Conservation (phyloP, 257 asterid genomes). For the Forsythia suspensa region DNA sequence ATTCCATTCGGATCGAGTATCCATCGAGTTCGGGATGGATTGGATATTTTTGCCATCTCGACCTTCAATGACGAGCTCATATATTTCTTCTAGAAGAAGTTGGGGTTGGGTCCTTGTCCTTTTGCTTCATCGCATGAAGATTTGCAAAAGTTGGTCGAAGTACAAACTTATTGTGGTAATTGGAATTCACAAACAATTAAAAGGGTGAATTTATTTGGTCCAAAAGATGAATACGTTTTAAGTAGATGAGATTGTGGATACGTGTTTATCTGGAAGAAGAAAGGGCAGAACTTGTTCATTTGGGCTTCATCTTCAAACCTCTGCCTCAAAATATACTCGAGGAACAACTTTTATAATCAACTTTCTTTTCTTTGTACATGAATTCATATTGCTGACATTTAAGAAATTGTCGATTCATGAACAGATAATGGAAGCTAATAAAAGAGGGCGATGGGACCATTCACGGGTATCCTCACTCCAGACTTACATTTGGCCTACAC, state of each 20-base stretch:
- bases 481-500: no score
- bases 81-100: conserved; percentile 62
- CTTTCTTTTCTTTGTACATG: not conserved
- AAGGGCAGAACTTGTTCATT: conserved; percentile 54
- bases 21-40: no score
- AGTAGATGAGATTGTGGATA: conserved; percentile 87
- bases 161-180: conserved; percentile 60
- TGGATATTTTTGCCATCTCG: no score
- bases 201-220: conserved; percentile 81
- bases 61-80: conserved; percentile 72
- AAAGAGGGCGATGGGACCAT: conserved; percentile 56
- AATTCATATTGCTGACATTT: not conserved
- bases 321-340: conserved; percentile 59
- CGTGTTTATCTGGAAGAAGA: conserved; percentile 77
- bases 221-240: conserved; percentile 61
- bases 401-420: not conserved
- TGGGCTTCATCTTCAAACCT: conserved; percentile 74
- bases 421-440: conserved; percentile 67
- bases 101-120: conserved; percentile 66
- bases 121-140: conserved; percentile 34
- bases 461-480: conserved; percentile 64
- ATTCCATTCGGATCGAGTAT: no score
- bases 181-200: conserved; percentile 65
- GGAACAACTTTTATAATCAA: conserved; percentile 33
- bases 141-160: conserved; percentile 26